A percentile compares a stretch with the other conserved stretches of the same genome.
Evolutionary conservation across 192 early-diverging fungal species (phyloP).

Genomic region (Phycomyces nitens): DNA sequence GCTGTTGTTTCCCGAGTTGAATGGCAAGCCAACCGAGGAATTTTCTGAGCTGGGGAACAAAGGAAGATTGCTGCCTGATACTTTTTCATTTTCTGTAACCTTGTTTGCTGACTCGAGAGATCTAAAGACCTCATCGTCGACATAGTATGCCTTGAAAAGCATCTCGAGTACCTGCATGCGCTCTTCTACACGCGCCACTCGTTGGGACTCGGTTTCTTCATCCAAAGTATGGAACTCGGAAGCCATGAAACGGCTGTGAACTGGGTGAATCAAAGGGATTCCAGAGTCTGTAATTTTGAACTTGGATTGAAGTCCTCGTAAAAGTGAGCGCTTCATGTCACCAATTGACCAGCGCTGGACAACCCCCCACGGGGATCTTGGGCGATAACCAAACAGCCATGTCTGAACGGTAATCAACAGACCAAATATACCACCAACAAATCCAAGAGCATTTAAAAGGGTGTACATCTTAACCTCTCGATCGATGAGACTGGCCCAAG

Average conservation of each 20-base stretch:
- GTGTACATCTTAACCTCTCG: conserved; percentile 36
- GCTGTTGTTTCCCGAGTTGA: neutral
- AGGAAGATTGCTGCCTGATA: neutral
- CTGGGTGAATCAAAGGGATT: conserved; percentile 29
- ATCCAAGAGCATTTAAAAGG: conserved; percentile 32
- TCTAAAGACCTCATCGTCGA: conserved; percentile 32
- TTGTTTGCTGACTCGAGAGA: conserved; percentile 19
- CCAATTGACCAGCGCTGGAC: conserved; percentile 37
- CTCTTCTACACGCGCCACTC: conserved; percentile 25
- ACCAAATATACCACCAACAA: conserved; percentile 38
- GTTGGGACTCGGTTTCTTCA: conserved; percentile 23
- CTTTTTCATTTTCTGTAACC: neutral
- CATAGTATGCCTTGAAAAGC: conserved; percentile 31
- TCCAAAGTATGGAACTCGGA: conserved; percentile 11
- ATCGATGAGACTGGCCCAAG: conserved; percentile 8
- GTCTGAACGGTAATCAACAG: conserved; percentile 27
- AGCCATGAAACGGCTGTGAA: conserved; percentile 25
- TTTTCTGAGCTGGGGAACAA: conserved; percentile 1
- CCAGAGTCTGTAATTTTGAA: conserved; percentile 27
- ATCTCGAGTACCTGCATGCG: conserved; percentile 28
- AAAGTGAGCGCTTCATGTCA: conserved; percentile 31
- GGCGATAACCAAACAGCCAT: conserved; percentile 36
- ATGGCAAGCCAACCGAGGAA: neutral
- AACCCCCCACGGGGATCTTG: conserved; percentile 35
- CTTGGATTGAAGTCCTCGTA: conserved; percentile 22